A percentile compares a stretch with the other conserved stretches of the same genome.
These are phyloP conservation scores for Xerocomus potaroensis DNA, from an alignment of 768 basidiomycete species.

Conservation along the genomic window DNA sequence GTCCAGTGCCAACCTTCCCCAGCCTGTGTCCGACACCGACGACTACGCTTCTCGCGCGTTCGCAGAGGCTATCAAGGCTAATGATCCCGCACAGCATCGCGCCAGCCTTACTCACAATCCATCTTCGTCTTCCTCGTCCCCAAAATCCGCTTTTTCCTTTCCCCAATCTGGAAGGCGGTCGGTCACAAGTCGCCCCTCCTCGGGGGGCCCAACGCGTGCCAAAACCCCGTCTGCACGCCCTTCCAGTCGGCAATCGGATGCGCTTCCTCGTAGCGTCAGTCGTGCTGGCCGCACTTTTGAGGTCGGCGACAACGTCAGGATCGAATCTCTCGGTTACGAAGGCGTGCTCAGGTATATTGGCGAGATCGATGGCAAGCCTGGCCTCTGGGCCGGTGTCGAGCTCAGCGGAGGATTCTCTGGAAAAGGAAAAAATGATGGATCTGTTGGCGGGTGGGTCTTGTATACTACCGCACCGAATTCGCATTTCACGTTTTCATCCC, in stretches of 20 bases:
- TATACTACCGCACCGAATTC: background rate
- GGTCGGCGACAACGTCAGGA: conserved; percentile 77
- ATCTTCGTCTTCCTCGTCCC: conserved; percentile 46
- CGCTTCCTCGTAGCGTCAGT: conserved; percentile 42
- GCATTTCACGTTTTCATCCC: background rate
- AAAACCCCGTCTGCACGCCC: conserved; percentile 60
- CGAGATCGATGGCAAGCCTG: conserved; percentile 82
- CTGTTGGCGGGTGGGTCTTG: conserved; percentile 74
- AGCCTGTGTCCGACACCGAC: conserved; percentile 35
- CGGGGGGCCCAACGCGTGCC: conserved; percentile 43
- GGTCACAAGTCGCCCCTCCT: conserved; percentile 56
- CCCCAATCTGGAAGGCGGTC: conserved; percentile 41
- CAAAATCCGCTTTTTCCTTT: conserved; percentile 36
- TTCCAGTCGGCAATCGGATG: conserved; percentile 64
- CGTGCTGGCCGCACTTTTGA: conserved; percentile 49
- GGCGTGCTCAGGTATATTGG: conserved; percentile 80
- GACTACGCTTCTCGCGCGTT: conserved; percentile 70
- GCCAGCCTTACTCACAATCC: conserved; percentile 35
- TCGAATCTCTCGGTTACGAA: conserved; percentile 86
- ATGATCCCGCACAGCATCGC: conserved; percentile 74
- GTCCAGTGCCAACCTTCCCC: conserved; percentile 42
- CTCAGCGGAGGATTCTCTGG: conserved; percentile 80
- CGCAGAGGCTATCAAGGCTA: conserved; percentile 73
- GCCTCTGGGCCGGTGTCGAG: conserved; percentile 93
- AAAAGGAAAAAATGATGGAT: conserved; percentile 94